A percentile compares a stretch with the other conserved stretches of the same genome.
Conservation (phyloP, 2,329 filamentous ascomycete species). For the Annulohypoxylon truncatum region DNA sequence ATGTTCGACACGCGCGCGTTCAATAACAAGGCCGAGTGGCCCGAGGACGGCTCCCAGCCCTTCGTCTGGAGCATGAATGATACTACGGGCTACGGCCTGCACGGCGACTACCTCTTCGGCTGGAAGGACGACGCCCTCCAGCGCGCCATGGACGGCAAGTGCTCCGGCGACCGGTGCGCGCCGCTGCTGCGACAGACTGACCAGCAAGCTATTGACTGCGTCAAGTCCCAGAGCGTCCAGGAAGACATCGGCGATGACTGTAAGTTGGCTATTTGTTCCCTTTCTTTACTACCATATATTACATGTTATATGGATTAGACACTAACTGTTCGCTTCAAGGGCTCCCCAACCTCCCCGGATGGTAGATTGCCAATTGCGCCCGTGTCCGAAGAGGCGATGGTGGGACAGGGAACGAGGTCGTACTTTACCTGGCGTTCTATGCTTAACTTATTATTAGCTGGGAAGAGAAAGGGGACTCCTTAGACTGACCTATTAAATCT, state of each 20-base stretch:
- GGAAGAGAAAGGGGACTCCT: neutral
- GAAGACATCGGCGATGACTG: conserved; percentile 45
- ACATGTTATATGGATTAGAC: neutral
- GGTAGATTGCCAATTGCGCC: conserved; percentile 14
- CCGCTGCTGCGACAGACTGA: conserved; percentile 49
- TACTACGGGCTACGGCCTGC: conserved; percentile 52
- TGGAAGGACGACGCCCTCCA: conserved; percentile 55
- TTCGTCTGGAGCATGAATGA: conserved; percentile 51
- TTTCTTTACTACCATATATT: neutral
- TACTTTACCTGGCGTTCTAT: conserved; percentile 3
- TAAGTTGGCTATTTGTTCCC: conserved; percentile 6
- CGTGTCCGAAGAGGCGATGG: neutral
- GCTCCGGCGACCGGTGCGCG: conserved; percentile 50
- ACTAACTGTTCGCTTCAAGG: conserved; percentile 30
- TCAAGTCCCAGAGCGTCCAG: conserved; percentile 44
- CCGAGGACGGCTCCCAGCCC: conserved; percentile 49
- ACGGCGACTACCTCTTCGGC: conserved; percentile 55
- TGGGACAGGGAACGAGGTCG: neutral
- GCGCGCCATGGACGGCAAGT: conserved; percentile 51
- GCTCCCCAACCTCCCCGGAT: conserved; percentile 35
- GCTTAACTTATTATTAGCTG: conserved; percentile 8
- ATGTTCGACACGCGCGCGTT: conserved; percentile 54
- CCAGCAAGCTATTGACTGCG: conserved; percentile 47
- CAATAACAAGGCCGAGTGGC: conserved; percentile 52
- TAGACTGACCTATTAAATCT: conserved; percentile 24